Evolutionary conservation across 192 early-diverging fungal genomes (phyloP), one percentile per base, ranked within the genome.

Genomic region (Podila clonocystis): DNA sequence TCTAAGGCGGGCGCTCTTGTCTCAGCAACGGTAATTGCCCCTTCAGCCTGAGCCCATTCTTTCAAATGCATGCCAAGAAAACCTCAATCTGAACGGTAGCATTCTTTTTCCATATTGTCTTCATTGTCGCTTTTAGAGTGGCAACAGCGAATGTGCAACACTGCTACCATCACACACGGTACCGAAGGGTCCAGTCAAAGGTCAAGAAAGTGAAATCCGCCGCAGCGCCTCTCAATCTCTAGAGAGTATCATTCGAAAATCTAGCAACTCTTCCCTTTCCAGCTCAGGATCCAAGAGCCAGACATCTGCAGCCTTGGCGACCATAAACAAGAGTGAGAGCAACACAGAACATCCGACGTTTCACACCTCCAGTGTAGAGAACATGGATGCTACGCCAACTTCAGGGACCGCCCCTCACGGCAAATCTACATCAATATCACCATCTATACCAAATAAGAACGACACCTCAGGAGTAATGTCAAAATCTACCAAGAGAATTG

Each of bases 241-340:
- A 29, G 48, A 59, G 63, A 70, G 58, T 19, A 77, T 77, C 63
- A 77, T 77, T 59, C 68, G 68, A 5, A 77, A 66, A 36, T 66
- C 74, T 17, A 77, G 58, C 33, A 66, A 61, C 63, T 17, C 63
- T 24, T 63, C 65, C 28, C 19, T 65, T n/a, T 17, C 62, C 6
- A 34, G 62, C 33, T 36, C 20, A 38, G 33, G n/a, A 19, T 9
- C 20, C 52, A 55, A 26, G 52, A 24, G 20, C 20, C 17, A 33
- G 9, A 38, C 48, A 4, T 36, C 52, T 49, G 17, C 33, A 66
- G 22, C 49, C 2, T n/a, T 26, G 30, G 20, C 59, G 9, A 61
- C 20, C 17, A 55, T 55, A 55, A 55, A n/a, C 26, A n/a, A 26
- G 52, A 55, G 9, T 55, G 52, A 55, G 52, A 55, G 52, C 52